These are phyloP conservation scores for Zymoseptoria brevis DNA, from an alignment of 2,329 filamentous ascomycete genomes.

Conservation along the genomic window DNA sequence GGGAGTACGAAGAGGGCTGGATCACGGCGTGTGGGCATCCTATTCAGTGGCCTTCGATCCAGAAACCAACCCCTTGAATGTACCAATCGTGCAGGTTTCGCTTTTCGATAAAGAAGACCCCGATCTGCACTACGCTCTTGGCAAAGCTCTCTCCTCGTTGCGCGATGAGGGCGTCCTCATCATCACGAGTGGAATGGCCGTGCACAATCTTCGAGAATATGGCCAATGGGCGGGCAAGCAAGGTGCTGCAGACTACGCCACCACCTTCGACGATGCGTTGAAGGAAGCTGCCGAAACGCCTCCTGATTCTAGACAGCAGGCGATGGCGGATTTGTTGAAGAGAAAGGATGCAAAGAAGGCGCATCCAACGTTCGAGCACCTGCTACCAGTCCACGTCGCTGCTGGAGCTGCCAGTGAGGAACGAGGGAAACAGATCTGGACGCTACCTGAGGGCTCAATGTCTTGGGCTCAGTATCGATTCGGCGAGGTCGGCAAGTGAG, in stretches of 20 bases:
- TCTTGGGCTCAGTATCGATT: constrained; percentile 32
- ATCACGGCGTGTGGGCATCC: constrained; percentile 67
- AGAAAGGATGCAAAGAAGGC: constrained; percentile 49
- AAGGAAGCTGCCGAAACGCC: constrained; percentile 27
- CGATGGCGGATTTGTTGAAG: constrained; percentile 31
- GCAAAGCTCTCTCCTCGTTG: constrained; percentile 56
- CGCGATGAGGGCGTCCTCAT: constrained; percentile 61
- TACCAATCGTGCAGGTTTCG: constrained; percentile 64
- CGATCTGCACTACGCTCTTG: constrained; percentile 58
- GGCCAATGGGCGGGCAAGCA: constrained; percentile 16
- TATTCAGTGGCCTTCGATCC: constrained; percentile 51
- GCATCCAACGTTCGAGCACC: constrained; percentile 57
- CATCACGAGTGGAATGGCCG: constrained; percentile 66
- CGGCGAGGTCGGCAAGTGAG: constrained; percentile 12
- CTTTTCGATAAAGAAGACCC: constrained; percentile 59
- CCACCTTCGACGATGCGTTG: constrained; percentile 29
- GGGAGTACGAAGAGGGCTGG: constrained; percentile 56
- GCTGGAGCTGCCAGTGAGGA: constrained; percentile 30
- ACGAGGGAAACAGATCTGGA: constrained; percentile 27
- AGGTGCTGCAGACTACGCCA: constrained; percentile 26
- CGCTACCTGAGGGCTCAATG: constrained; percentile 29
- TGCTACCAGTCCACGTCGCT: constrained; percentile 51
- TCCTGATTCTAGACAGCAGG: constrained; percentile 24
- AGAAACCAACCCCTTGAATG: constrained; percentile 30
- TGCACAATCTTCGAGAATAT: constrained; percentile 33